Conservation (phyloP, 169 alveolate genomes). For the Plasmodium gaboni region DNA sequence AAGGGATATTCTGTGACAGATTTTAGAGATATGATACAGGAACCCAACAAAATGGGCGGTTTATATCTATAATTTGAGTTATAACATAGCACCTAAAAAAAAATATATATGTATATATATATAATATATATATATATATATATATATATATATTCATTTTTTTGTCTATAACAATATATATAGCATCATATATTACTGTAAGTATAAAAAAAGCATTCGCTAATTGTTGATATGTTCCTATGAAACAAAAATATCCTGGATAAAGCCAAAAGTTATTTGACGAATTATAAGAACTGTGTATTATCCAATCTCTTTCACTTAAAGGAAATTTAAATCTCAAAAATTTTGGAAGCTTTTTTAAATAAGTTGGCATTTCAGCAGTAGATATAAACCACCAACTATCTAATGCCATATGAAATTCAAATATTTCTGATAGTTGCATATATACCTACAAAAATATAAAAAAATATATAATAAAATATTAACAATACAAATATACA, state of each 20-base stretch:
- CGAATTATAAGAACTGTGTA: conserved; percentile 59
- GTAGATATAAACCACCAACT: conserved; percentile 87
- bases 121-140: conserved; percentile 53
- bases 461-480: conserved; percentile 16
- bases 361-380: conserved; percentile 79
- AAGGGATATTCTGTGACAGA: conserved; percentile 75
- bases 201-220: conserved; percentile 82
- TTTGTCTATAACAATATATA: no score
- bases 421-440: conserved; percentile 84
- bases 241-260: conserved; percentile 84
- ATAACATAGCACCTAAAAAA: conserved; percentile 49
- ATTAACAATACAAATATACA: no score
- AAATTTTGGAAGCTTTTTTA: conserved; percentile 75
- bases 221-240: conserved; percentile 84
- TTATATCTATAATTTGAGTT: conserved; percentile 57
- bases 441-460: conserved; percentile 73
- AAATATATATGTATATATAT: conserved; percentile 15
- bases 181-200: conserved; percentile 58
- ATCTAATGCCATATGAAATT: conserved; percentile 84
- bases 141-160: no score
- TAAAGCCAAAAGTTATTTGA: conserved; percentile 82
- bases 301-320: conserved; percentile 78
- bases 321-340: conserved; percentile 80
- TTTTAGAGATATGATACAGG: conserved; percentile 72
- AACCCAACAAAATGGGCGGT: conserved; percentile 73